These are phyloP conservation scores for Thymus quinquecostatus DNA, from an alignment of 257 asterid species.

Conservation along the genomic window DNA sequence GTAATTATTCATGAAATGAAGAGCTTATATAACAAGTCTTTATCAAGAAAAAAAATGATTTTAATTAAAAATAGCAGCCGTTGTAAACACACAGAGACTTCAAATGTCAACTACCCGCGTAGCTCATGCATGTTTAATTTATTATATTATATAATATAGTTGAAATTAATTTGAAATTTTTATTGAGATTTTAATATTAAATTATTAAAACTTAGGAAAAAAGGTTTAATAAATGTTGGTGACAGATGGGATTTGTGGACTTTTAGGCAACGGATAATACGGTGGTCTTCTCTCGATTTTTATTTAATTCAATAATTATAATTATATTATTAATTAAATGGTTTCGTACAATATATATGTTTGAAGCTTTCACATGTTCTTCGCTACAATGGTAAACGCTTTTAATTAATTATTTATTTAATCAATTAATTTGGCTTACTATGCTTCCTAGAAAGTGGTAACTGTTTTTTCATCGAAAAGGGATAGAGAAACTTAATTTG, in stretches of 20 bases:
- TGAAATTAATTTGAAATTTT: too few relatives aligned
- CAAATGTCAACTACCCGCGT: constrained; percentile 48
- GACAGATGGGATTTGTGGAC: constrained; percentile 44
- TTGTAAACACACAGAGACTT: constrained; percentile 36
- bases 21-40: constrained; percentile 30
- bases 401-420: background rate
- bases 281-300: constrained; percentile 33
- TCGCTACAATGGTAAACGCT: constrained; percentile 34
- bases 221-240: constrained; percentile 22
- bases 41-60: background rate
- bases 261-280: constrained; percentile 41
- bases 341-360: constrained; percentile 3
- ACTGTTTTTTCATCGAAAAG: background rate
- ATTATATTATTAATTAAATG: background rate
- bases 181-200: too few relatives aligned
- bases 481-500: too few relatives aligned
- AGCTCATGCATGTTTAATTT: constrained; percentile 25
- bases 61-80: background rate
- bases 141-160: too few relatives aligned
- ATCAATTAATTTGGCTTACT: too few relatives aligned
- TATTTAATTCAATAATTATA: background rate
- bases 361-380: constrained; percentile 28
- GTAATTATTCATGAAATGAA: background rate
- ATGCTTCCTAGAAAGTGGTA: constrained; percentile 7
- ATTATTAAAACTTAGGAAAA: constrained; percentile 36